Evolutionary conservation across 495 filamentous ascomycete species (phyloP).

Genomic region (Aspergillus kassunensis): DNA sequence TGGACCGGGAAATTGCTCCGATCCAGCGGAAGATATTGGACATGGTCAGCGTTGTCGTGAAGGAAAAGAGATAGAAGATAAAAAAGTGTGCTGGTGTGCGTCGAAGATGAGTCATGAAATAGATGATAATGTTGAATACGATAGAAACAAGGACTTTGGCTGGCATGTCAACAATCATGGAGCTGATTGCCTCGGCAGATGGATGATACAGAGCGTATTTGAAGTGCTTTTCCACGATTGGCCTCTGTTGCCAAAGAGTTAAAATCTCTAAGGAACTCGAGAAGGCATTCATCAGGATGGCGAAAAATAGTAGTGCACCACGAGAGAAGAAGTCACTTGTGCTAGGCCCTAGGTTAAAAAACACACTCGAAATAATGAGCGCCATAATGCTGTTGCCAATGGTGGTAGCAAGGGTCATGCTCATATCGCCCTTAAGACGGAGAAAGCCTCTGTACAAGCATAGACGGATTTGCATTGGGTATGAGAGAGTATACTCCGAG

Average conservation of each 20-base stretch:
- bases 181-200: constrained; percentile 79
- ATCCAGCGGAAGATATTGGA: constrained; percentile 81
- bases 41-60: constrained; percentile 65
- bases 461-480: constrained; percentile 63
- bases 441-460: constrained; percentile 73
- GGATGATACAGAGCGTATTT: constrained; percentile 93
- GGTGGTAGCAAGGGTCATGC: constrained; percentile 62
- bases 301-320: constrained; percentile 84
- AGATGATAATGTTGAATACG: constrained; percentile 67
- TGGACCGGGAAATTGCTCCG: constrained; percentile 69
- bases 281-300: constrained; percentile 82
- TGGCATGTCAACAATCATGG: constrained; percentile 78
- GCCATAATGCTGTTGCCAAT: constrained; percentile 73
- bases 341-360: constrained; percentile 63
- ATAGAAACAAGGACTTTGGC: constrained; percentile 51
- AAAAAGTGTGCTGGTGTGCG: constrained; percentile 80
- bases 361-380: constrained; percentile 76
- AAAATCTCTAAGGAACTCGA: constrained; percentile 71
- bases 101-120: constrained; percentile 82
- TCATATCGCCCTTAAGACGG: constrained; percentile 63
- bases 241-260: constrained; percentile 78
- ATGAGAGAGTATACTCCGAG: constrained; percentile 77
- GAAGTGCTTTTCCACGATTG: constrained; percentile 88
- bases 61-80: constrained; percentile 69
- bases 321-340: constrained; percentile 72